Conservation (phyloP, 2,329 filamentous ascomycete species). For the Fusarium scirpi region DNA sequence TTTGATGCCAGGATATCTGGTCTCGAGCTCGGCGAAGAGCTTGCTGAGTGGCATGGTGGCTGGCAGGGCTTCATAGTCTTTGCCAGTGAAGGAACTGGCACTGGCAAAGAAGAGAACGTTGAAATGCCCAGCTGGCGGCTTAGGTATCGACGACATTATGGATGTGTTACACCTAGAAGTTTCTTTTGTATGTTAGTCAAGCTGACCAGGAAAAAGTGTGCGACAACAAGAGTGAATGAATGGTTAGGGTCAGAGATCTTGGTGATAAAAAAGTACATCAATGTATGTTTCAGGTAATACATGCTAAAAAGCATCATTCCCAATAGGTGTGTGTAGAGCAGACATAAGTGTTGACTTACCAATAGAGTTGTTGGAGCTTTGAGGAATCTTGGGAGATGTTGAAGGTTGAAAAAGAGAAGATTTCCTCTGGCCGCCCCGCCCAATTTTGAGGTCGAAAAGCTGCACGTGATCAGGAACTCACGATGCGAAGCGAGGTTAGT, state of each 20-base stretch:
- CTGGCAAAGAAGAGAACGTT: constrained; percentile 85
- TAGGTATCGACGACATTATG: constrained; percentile 55
- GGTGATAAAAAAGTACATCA: constrained; percentile 74
- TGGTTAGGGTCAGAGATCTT: constrained; percentile 74
- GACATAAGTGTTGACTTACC: constrained; percentile 50
- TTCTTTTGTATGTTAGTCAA: constrained; percentile 41
- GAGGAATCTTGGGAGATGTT: constrained; percentile 19
- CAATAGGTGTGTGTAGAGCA: constrained; percentile 21
- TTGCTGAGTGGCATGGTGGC: constrained; percentile 73
- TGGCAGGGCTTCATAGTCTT: constrained; percentile 71
- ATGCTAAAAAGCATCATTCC: constrained; percentile 68
- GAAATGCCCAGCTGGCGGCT: constrained; percentile 74
- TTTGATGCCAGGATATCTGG: constrained; percentile 76
- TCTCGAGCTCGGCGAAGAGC: constrained; percentile 76
- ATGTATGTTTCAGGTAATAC: constrained; percentile 68
- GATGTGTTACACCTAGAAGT: constrained; percentile 6
- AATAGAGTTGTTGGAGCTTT: constrained; percentile 32
- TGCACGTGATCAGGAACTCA: constrained; percentile 29
- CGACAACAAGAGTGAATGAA: constrained; percentile 19
- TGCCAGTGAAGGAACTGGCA: constrained; percentile 77
- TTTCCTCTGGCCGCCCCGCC: constrained; percentile 33
- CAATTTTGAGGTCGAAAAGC: constrained; percentile 32
- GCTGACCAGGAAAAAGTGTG: neutral
- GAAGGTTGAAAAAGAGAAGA: constrained; percentile 19
- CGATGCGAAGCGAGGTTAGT: constrained; percentile 30